phyloP scores from a whole-genome alignment of 306 rosid species.

The Glycyrrhiza uralensis region DNA sequence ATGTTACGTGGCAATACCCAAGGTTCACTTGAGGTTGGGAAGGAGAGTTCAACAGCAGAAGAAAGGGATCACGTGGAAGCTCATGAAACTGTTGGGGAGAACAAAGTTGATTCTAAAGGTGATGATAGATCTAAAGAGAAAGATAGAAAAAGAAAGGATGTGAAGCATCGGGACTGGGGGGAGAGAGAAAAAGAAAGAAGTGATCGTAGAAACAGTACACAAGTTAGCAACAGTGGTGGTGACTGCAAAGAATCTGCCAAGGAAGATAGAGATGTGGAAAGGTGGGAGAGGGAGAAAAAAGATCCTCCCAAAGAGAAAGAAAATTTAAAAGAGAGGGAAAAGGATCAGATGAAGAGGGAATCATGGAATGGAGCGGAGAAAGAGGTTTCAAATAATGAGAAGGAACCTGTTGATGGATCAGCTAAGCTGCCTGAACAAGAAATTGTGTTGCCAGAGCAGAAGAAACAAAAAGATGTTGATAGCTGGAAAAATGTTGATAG shows the following conservation, averaged over 20 bases:
- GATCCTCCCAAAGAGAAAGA: conserved; percentile 74
- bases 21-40: conserved; percentile 57
- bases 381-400: conserved; percentile 55
- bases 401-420: conserved; percentile 63
- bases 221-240: conserved; percentile 42
- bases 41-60: conserved; percentile 53
- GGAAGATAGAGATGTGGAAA: conserved; percentile 68
- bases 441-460: conserved; percentile 48
- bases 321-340: conserved; percentile 67
- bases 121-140: conserved; percentile 81
- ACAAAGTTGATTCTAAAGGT: conserved; percentile 71
- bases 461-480: conserved; percentile 75
- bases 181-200: conserved; percentile 82
- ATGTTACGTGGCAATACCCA: conserved; percentile 45
- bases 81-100: conserved; percentile 79
- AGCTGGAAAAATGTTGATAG: conserved; percentile 63
- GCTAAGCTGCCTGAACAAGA: conserved; percentile 63
- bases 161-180: conserved; percentile 79
- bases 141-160: conserved; percentile 85
- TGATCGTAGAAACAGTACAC: conserved; percentile 59
- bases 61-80: conserved; percentile 62
- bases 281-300: conserved; percentile 74
- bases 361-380: conserved; percentile 64
- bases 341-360: conserved; percentile 71
- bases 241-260: conserved; percentile 66